A percentile compares a stretch with the other conserved stretches of the same genome.
These are phyloP conservation scores for Paramecium primaurelia DNA, from an alignment of 73 alveolate species.

Conservation along the genomic window DNA sequence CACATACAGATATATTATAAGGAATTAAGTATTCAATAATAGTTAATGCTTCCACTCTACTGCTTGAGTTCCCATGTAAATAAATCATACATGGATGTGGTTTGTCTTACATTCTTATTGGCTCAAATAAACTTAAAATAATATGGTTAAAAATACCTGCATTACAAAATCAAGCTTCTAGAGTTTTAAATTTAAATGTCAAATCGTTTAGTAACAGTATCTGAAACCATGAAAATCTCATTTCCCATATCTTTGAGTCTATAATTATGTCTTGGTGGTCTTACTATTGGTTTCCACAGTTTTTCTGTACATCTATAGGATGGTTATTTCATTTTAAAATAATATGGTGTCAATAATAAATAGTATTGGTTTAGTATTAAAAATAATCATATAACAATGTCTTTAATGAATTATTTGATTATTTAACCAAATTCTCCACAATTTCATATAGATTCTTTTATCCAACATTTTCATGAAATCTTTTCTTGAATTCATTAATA, in stretches of 20 bases:
- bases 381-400: neutral
- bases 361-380: neutral
- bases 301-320: neutral
- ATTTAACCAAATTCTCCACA: neutral
- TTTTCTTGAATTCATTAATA: neutral
- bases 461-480: neutral
- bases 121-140: neutral
- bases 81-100: constrained; percentile 74
- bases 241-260: constrained; percentile 35
- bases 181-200: neutral
- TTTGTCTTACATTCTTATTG: neutral
- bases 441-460: neutral
- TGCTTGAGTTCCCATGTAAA: constrained; percentile 77
- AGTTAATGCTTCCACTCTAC: constrained; percentile 65
- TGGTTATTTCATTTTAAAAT: neutral
- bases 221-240: neutral
- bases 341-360: neutral
- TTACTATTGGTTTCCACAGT: constrained; percentile 41
- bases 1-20: constrained; percentile 68
- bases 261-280: constrained; percentile 57
- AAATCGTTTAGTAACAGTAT: neutral
- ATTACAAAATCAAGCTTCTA: neutral
- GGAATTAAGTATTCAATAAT: constrained; percentile 61
- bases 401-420: neutral
- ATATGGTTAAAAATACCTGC: neutral